Base-by-base conservation (phyloP, 2,329 filamentous ascomycete species). In the Fusarium penzigii region DNA sequence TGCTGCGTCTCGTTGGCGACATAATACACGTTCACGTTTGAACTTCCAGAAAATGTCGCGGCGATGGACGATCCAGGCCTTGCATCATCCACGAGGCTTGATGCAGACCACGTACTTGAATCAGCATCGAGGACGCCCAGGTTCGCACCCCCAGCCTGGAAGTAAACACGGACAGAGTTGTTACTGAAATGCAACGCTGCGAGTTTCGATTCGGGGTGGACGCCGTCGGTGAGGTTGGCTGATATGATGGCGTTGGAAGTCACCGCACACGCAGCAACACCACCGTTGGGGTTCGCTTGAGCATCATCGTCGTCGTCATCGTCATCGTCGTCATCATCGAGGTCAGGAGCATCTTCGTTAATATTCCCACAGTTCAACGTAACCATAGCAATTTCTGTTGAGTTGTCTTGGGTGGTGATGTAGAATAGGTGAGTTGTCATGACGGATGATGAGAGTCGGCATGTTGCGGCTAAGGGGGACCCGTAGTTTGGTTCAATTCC, bases 401-500 rank as follows among this genome's bases (percentile, higher is more conserved):
- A 42, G 29, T 49, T 48, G 36, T 51, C 41, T 2, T 41, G 36
- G 4, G 54, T 53, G 25, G 54, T 53, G 13, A 63, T 42, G 39
- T 63, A 63, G 42, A 53, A 63, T 9, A 63, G 45, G 17, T 51
- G 46, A 5, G 53, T 52, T 8, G 32, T 48, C 20, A 55, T 48
- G 5, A 39, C n/a, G 14, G 51, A 42, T 20, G 56, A 42, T 5
- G 39, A 49, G 39, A 47, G 40, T 3, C 44, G 25, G n/a, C 55
- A 39, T 11, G 50, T 46, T 7, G 57, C 55, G 2, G 61, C 59
- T 14, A 63, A 44, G 11, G 61, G 55, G 6, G 57, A 55, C 5
- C 61, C 61, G 17, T 50, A 57, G 41, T 49, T 56, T 14, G 61
- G 61, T 38, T 53, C 51, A 20, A 63, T 57, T 2, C 52, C 52